Evolutionary conservation across 78 protist genomes (phyloP), one percentile per base, ranked within the genome.

Genomic region (Dictyostelium intermedium): DNA sequence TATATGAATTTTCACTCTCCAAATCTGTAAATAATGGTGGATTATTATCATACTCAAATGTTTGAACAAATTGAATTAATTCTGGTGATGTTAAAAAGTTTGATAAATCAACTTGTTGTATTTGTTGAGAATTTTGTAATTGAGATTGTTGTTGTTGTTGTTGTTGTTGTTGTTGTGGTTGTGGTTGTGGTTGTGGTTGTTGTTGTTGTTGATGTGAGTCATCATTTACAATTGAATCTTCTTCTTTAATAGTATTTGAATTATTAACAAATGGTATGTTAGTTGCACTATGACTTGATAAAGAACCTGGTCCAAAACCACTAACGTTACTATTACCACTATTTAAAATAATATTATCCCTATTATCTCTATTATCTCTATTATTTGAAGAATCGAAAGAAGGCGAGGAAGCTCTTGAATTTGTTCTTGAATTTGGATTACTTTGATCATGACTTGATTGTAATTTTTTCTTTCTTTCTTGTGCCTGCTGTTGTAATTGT

Each of bases 371-470:
- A n/a, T 5, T 39, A 35, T 30, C 53, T 27, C 27, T 41, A 32
- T 34, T 41, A 16, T 82, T 82, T 56, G 86, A 56, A 16, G 69
- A 39, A 50, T 89, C 94, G 30, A 81, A 74, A 23, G 84, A 43
- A 13, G 94, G 94, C 27, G 94, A 89, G 8, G 73, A 66, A 11
- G 93, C 85, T 53, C 93, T 53, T 16, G 94, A 89, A n/a, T 78
- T 89, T 1, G 87, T 69, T 76, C 93, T 32, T 5, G 93, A 87
- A n/a, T 63, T 89, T 72, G 79, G 79, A 72, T 72, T 72, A 72
- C 79, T 72, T 34, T 72, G 79, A 34, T 72, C 79, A 34, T 72
- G 37, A 34, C 43, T 32, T 30, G 37, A 30, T 72, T 27, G 37
- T 72, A 72, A 34, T 72, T 72, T 72, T 32, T 72, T 72, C 43